These are phyloP conservation scores for Fremontodendron californicum DNA, from an alignment of 345 rosid species.

Conservation along the genomic window DNA sequence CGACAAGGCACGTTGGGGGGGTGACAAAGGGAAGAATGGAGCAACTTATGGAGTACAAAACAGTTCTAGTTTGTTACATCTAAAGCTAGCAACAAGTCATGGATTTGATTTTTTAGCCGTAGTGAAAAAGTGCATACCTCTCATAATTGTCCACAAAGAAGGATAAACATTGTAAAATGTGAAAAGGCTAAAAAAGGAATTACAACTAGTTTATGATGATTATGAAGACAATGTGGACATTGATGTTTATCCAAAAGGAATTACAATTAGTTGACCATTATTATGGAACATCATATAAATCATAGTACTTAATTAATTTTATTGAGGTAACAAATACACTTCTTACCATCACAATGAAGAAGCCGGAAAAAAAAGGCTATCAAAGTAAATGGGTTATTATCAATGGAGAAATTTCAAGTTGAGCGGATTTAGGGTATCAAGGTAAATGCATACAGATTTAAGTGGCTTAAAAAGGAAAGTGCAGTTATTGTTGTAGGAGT, in stretches of 20 bases:
- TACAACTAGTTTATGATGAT: background rate
- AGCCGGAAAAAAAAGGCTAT: no score
- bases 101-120: background rate
- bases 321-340: background rate
- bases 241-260: background rate
- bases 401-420: no score
- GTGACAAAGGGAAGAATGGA: constrained; percentile 2
- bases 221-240: background rate
- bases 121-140: background rate
- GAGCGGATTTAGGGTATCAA: no score
- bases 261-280: background rate
- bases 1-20: background rate
- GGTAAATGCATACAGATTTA: no score
- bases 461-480: no score
- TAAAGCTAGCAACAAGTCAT: background rate
- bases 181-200: background rate
- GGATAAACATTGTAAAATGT: background rate
- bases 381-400: no score
- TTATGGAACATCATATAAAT: background rate
- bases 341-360: no score
- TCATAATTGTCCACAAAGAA: background rate
- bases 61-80: background rate
- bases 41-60: constrained; percentile 2
- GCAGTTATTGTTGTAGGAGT: no score
- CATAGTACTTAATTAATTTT: background rate